Conservation (phyloP, 169 alveolate genomes). For the Amoebophrya sp. region DNA sequence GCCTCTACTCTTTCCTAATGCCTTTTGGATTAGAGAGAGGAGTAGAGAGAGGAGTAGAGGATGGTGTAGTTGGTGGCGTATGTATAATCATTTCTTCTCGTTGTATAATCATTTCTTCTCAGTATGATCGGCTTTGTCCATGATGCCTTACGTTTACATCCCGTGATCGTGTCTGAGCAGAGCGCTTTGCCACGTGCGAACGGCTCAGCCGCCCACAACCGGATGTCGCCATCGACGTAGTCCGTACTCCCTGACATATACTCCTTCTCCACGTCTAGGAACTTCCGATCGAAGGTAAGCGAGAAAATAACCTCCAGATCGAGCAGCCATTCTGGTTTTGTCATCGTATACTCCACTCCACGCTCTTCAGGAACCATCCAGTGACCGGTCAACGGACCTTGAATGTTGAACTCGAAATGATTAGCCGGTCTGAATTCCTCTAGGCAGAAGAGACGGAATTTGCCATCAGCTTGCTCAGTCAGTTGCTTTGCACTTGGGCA, state of each 20-base stretch:
- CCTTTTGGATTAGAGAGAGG: no score
- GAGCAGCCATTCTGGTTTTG: neutral
- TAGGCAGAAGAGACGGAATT: neutral
- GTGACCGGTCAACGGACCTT: neutral
- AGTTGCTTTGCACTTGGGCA: neutral
- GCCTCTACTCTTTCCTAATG: no score
- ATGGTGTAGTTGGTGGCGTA: no score
- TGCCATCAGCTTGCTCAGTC: neutral
- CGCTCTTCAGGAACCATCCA: neutral
- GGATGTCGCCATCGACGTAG: neutral
- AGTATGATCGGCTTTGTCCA: no score
- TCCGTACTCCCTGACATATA: neutral
- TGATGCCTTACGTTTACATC: no score
- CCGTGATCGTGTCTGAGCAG: no score
- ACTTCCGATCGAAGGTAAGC: neutral
- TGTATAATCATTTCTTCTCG: no score
- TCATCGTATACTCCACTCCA: neutral
- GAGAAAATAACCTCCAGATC: neutral
- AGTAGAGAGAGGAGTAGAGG: no score
- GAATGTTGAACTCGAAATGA: neutral
- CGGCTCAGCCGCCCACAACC: conserved; percentile 12
- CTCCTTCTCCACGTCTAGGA: conserved; percentile 6
- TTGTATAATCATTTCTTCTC: no score
- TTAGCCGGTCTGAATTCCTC: neutral
- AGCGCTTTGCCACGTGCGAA: neutral